phyloP scores from a whole-genome alignment of 2,329 filamentous ascomycete species.

The Dichotomopilus funicola region DNA sequence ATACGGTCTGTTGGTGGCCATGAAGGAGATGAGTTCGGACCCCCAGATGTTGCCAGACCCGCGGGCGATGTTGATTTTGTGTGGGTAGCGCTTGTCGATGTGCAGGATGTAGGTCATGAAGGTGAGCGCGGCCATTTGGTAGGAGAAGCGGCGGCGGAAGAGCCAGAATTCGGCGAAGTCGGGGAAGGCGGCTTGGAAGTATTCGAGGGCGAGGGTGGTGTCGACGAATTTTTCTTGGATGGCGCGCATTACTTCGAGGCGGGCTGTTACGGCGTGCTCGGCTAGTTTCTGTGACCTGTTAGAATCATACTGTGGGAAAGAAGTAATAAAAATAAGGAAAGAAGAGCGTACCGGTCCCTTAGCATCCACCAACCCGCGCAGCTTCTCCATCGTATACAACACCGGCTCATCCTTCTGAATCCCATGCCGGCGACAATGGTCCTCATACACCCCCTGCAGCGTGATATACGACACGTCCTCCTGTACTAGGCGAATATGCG shows the following conservation, averaged over 20 bases:
- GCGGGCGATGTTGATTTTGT: slow-evolving; percentile 88
- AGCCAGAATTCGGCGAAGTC: slow-evolving; percentile 95
- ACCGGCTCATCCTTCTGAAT: slow-evolving; percentile 94
- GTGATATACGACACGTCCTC: slow-evolving; percentile 94
- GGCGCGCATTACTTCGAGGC: slow-evolving; percentile 85
- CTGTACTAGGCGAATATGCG: slow-evolving; percentile 89
- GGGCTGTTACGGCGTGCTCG: slow-evolving; percentile 65
- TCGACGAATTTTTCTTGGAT: slow-evolving; percentile 94
- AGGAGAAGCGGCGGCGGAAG: slow-evolving; percentile 94
- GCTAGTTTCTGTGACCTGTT: slow-evolving; percentile 49
- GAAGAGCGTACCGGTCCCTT: slow-evolving; percentile 50
- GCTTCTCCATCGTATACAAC: slow-evolving; percentile 90
- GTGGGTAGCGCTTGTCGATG: slow-evolving; percentile 92
- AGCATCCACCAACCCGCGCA: slow-evolving; percentile 66
- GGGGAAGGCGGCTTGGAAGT: slow-evolving; percentile 82
- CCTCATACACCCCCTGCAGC: slow-evolving; percentile 90
- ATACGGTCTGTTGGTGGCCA: slow-evolving; percentile 75
- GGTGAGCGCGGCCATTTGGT: slow-evolving; percentile 88
- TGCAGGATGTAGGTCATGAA: slow-evolving; percentile 99
- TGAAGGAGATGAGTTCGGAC: slow-evolving; percentile 84
- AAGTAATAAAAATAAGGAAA: not conserved
- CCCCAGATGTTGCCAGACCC: slow-evolving; percentile 92
- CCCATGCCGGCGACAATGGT: slow-evolving; percentile 80
- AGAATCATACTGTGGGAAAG: not conserved
- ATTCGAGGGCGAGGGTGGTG: slow-evolving; percentile 72